Percentiles rank a stretch among this genome's conserved stretches.
Evolutionary conservation across 2,329 filamentous ascomycete genomes (phyloP).

Genomic region (Peltaster fructicola): DNA sequence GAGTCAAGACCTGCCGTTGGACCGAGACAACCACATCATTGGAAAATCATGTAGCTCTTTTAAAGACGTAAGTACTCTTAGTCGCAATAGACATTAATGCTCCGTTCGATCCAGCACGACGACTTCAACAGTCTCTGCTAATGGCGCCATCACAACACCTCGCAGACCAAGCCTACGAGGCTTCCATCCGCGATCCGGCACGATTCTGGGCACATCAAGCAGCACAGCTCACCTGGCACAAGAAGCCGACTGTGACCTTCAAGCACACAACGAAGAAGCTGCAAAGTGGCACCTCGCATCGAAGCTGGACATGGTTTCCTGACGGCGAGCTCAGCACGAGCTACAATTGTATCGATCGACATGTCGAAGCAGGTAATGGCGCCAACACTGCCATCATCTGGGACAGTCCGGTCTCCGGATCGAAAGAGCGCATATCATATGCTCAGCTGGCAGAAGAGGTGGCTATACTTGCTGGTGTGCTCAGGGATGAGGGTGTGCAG

Average conservation of each 20-base stretch:
- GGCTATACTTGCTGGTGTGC: conserved; percentile 60
- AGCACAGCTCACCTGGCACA: conserved; percentile 63
- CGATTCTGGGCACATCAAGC: conserved; percentile 32
- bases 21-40: too few species aligned
- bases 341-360: conserved; percentile 81
- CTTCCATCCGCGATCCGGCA: conserved; percentile 16
- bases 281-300: conserved; percentile 42
- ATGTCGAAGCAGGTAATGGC: conserved; percentile 66
- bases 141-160: conserved; percentile 14
- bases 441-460: conserved; percentile 59
- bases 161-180: conserved; percentile 19
- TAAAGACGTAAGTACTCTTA: too few species aligned
- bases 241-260: conserved; percentile 47
- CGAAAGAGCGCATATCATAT: conserved; percentile 60
- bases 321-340: conserved; percentile 78
- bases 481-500: conserved; percentile 64
- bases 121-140: too few species aligned
- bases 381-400: conserved; percentile 61
- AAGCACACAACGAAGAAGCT: conserved; percentile 45
- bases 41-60: too few species aligned
- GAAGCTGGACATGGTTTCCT: conserved; percentile 79
- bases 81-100: too few species aligned
- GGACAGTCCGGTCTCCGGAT: conserved; percentile 67
- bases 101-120: too few species aligned
- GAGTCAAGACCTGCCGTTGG: too few species aligned